A percentile compares a stretch with the other conserved stretches of the same genome.
phyloP scores from a whole-genome alignment of 257 asterid genomes.

The Fraxinus pennsylvanica region DNA sequence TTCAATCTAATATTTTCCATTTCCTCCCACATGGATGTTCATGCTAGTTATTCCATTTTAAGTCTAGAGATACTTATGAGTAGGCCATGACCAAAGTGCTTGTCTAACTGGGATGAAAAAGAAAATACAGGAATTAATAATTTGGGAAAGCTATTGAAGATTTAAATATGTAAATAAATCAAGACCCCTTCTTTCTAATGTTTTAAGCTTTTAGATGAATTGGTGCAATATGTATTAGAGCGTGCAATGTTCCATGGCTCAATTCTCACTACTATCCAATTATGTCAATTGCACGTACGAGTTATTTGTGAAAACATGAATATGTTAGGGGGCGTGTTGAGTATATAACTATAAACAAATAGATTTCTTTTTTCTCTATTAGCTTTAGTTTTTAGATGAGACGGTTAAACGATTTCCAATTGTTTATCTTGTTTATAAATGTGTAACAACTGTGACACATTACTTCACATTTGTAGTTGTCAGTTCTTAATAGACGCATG shows the following conservation, averaged over 20 bases:
- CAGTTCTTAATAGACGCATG: background rate
- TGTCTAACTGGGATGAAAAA: background rate
- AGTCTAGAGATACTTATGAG: background rate
- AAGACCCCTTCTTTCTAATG: background rate
- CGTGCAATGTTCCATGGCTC: background rate
- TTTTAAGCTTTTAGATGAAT: background rate
- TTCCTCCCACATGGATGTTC: background rate
- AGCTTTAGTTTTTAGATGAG: background rate
- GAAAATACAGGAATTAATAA: background rate
- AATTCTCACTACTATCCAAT: background rate
- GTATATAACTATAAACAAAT: too few species aligned
- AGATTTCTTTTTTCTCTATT: background rate
- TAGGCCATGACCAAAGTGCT: background rate
- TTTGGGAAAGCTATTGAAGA: background rate
- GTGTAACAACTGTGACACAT: background rate
- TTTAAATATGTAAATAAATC: too few species aligned
- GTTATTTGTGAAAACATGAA: background rate
- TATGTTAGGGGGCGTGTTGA: background rate
- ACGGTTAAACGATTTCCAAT: background rate
- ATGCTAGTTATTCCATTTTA: background rate
- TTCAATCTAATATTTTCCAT: background rate
- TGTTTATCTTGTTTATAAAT: background rate
- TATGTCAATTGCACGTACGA: background rate
- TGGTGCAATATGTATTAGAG: background rate
- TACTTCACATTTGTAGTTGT: background rate